Evolutionary conservation across 2,329 filamentous ascomycete species (phyloP), one percentile per base, ranked within the genome.

Genomic region (Pestalotiopsis sp.): DNA sequence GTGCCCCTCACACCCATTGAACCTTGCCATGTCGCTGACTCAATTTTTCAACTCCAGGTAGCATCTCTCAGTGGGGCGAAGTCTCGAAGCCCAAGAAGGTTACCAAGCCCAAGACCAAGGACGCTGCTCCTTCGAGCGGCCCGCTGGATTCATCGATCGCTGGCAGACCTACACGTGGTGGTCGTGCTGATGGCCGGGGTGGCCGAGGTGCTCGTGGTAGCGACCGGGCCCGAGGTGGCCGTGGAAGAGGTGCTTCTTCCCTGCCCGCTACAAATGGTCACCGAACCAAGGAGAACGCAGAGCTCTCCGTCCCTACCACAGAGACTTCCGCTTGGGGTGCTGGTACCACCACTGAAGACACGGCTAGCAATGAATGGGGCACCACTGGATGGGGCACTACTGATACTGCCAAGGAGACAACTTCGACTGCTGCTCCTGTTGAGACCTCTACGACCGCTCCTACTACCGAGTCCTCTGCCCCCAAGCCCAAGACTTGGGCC

Each of bases 1-100:
- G 6, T 66, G 17, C n/a, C 49, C 17, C 41, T 39, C 23, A 36
- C 39, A 45, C 23, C 62, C 23, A 45, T 25, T 63, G 36, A 65
- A 25, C 31, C 62, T 58, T 62, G 20, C 39, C 57, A 49, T 39
- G 12, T 23, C 38, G 70, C 78, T 83, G 73, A 82, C 71, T 61
- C 71, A 2, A 62, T 27, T 14, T 67, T 20, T n/a, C 41, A 45
- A 70, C 70, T 72, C 68, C 77, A 94, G 93, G 93, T 77, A 88
- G 89, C 73, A 91, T 95, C 76, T 91, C 93, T 72, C 92, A 94
- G 84, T 96, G 94, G 89, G 91, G 91, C 75, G 92, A 95, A 80
- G 93, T 96, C 74, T 92, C 91, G 74, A 93, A 93, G 86, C 88
- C 89, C 77, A 92, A 92, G 84, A 95, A 94, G 85, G 89, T 92